phyloP scores from a whole-genome alignment of 768 basidiomycete species.

The Dendrothele bispora region DNA sequence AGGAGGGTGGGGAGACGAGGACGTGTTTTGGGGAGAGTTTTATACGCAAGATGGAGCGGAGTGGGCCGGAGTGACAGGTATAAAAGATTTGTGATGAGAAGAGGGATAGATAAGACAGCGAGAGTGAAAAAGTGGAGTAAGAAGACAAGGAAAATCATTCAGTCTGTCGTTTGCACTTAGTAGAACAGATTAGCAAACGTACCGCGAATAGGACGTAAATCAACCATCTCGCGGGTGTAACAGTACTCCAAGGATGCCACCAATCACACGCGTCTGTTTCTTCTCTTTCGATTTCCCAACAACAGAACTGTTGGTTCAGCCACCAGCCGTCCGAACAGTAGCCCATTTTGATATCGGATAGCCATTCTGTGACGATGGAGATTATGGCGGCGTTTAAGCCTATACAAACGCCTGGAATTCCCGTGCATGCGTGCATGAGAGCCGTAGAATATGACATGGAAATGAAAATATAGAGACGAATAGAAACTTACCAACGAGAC shows the following conservation, averaged over 20 bases:
- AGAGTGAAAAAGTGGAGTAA: no score
- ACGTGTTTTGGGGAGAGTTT: no score
- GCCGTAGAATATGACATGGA: background rate
- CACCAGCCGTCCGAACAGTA: conserved; percentile 98
- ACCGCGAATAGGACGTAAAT: conserved; percentile 91
- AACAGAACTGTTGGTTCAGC: conserved; percentile 97
- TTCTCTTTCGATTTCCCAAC: conserved; percentile 90
- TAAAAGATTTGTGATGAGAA: no score
- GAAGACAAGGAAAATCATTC: no score
- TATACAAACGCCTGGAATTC: conserved; percentile 73
- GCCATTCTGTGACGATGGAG: conserved; percentile 94
- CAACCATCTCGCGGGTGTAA: conserved; percentile 72
- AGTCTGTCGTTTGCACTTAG: no score
- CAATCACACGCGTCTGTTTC: conserved; percentile 82
- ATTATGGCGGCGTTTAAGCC: conserved; percentile 94
- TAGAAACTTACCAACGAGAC: conserved; percentile 75
- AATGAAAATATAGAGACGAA: background rate
- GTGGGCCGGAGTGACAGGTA: no score
- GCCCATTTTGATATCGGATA: conserved; percentile 96
- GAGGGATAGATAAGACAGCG: no score
- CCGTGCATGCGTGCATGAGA: conserved; percentile 11
- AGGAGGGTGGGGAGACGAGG: background rate
- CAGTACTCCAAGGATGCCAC: conserved; percentile 88
- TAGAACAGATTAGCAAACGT: conserved; percentile 28
- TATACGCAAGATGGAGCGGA: no score